These are phyloP conservation scores for Mycena leptocephala DNA, from an alignment of 768 basidiomycete genomes.

Conservation along the genomic window DNA sequence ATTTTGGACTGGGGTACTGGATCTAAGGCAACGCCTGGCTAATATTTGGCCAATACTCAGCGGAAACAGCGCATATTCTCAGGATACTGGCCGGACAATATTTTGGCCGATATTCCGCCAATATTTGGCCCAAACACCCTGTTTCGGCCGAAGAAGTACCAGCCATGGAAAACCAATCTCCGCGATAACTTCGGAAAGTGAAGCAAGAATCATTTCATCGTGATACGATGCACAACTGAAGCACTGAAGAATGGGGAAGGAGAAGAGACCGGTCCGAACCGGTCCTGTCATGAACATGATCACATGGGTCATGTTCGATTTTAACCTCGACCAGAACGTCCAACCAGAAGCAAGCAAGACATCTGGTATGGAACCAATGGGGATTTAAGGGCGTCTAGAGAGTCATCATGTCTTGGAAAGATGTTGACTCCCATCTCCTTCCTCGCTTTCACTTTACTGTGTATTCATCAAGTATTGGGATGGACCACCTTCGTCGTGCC, in stretches of 20 bases:
- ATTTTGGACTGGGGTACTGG: too few relatives aligned
- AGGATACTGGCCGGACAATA: neutral
- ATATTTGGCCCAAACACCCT: neutral
- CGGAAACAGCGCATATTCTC: conserved; percentile 1
- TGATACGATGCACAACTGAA: conserved; percentile 3
- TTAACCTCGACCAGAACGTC: conserved; percentile 16
- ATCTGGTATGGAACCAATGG: conserved; percentile 15
- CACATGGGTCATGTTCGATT: conserved; percentile 21
- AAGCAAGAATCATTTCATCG: neutral
- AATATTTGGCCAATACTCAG: neutral
- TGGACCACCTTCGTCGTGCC: conserved; percentile 30
- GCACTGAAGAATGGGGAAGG: conserved; percentile 26
- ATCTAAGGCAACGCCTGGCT: conserved; percentile 7
- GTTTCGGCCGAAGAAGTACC: neutral
- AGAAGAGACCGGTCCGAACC: conserved; percentile 23
- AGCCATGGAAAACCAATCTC: conserved; percentile 14
- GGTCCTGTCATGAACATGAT: conserved; percentile 22
- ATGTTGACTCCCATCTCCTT: conserved; percentile 22
- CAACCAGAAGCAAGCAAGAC: conserved; percentile 18
- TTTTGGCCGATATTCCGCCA: neutral
- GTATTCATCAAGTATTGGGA: conserved; percentile 24
- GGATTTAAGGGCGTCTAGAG: conserved; percentile 12
- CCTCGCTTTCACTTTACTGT: conserved; percentile 24
- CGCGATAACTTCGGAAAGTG: conserved; percentile 16
- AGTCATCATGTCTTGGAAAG: conserved; percentile 23